A percentile compares a stretch with the other conserved stretches of the same genome.
Conservation (phyloP, 2,329 filamentous ascomycete genomes). For the Daldinia sp. region DNA sequence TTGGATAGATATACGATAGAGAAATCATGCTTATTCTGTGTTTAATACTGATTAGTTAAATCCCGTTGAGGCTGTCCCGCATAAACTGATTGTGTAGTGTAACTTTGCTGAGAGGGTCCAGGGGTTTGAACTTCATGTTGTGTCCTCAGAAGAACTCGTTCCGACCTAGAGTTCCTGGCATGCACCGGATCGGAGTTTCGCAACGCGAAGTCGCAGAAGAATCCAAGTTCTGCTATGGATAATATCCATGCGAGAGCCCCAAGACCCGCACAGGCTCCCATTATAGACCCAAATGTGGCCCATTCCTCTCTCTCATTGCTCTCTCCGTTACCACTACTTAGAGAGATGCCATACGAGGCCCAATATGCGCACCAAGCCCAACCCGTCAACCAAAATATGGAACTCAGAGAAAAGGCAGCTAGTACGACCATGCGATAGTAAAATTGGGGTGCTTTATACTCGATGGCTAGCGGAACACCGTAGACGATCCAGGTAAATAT, state of each 20-base stretch:
- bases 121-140: constrained; percentile 3
- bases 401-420: constrained; percentile 52
- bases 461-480: constrained; percentile 54
- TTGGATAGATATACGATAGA: background rate
- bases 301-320: constrained; percentile 31
- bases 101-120: background rate
- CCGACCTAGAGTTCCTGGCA: constrained; percentile 49
- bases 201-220: constrained; percentile 55
- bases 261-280: constrained; percentile 57
- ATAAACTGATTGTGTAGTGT: constrained; percentile 19
- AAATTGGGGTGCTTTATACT: constrained; percentile 53
- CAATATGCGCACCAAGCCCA: constrained; percentile 59
- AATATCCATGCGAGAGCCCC: constrained; percentile 59
- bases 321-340: constrained; percentile 41
- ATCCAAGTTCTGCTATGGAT: constrained; percentile 54
- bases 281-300: constrained; percentile 50
- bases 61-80: constrained; percentile 1
- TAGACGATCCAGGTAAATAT: constrained; percentile 58
- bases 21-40: background rate
- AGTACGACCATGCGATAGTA: constrained; percentile 57
- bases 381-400: constrained; percentile 60
- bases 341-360: constrained; percentile 49
- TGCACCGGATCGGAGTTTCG: constrained; percentile 38
- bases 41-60: background rate
- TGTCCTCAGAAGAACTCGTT: constrained; percentile 29